Conservation (phyloP, 164 flowering plant species). For the Euptelea pleiosperma region DNA sequence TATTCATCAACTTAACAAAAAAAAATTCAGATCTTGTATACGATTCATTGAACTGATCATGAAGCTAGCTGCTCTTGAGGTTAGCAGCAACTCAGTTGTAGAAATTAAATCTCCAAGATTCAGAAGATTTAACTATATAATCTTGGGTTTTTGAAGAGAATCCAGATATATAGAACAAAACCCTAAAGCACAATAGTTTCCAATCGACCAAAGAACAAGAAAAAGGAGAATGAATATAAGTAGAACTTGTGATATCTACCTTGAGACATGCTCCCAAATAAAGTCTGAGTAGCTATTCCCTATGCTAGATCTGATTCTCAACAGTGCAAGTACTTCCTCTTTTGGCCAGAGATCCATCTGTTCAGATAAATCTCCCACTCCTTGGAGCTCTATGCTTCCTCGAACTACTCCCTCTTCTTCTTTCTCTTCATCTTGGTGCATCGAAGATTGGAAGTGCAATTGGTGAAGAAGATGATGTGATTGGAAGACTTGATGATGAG, state of each 20-base stretch:
- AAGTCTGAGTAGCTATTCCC: conserved; percentile 62
- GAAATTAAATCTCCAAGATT: too few species aligned
- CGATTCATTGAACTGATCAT: too few species aligned
- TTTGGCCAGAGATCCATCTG: conserved; percentile 42
- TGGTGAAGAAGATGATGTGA: conserved; percentile 22
- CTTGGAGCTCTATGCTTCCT: conserved; percentile 16
- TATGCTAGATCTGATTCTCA: conserved; percentile 64
- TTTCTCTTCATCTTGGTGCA: conserved; percentile 17
- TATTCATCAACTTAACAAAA: background rate
- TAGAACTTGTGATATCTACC: too few species aligned
- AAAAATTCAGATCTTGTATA: background rate
- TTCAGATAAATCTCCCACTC: conserved; percentile 23
- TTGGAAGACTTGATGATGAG: conserved; percentile 23
- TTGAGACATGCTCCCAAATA: conserved; percentile 79
- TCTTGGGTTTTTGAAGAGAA: too few species aligned
- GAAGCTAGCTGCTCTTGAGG: too few species aligned
- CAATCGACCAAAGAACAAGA: too few species aligned
- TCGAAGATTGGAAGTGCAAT: conserved; percentile 16
- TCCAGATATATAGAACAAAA: too few species aligned
- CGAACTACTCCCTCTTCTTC: conserved; percentile 14
- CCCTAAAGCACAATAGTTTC: too few species aligned
- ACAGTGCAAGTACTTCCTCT: conserved; percentile 61
- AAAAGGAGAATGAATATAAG: too few species aligned
- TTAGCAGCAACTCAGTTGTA: too few species aligned
- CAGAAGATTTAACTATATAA: too few species aligned